Conservation (phyloP, 2,329 filamentous ascomycete species). For the Colletotrichum kahawae region DNA sequence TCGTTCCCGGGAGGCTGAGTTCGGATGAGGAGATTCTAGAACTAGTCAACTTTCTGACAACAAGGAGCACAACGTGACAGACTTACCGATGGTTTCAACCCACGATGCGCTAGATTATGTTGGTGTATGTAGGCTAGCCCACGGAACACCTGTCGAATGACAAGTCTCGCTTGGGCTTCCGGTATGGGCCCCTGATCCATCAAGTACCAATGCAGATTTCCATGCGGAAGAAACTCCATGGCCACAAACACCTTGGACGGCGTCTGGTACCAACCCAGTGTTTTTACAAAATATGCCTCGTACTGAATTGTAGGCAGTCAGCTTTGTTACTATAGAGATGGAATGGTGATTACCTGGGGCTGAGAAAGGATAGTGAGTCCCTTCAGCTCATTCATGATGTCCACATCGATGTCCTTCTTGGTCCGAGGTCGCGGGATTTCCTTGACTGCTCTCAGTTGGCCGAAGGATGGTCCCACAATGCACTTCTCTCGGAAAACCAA, state of each 20-base stretch:
- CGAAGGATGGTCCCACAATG: background rate
- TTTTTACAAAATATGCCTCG: background rate
- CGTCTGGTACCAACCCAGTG: background rate
- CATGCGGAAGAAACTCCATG: background rate
- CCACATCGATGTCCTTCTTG: background rate
- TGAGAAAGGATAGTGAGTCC: background rate
- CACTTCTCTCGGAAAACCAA: slow-evolving; percentile 1
- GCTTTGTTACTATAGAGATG: background rate
- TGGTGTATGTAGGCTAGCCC: background rate
- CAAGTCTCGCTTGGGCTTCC: background rate
- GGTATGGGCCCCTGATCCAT: background rate
- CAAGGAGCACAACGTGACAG: background rate
- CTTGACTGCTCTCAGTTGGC: background rate
- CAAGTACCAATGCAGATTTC: background rate
- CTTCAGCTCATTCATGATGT: background rate
- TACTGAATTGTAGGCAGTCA: background rate
- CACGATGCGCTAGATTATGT: background rate
- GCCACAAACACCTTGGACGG: background rate
- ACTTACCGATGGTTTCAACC: background rate
- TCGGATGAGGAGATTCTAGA: background rate
- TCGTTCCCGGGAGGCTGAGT: background rate
- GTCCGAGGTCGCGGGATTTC: background rate
- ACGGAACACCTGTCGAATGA: background rate
- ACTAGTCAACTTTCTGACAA: background rate
- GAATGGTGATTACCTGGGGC: background rate